Evolutionary conservation across 441 rosid genomes (phyloP).

Genomic region (Eutrema salsugineum): DNA sequence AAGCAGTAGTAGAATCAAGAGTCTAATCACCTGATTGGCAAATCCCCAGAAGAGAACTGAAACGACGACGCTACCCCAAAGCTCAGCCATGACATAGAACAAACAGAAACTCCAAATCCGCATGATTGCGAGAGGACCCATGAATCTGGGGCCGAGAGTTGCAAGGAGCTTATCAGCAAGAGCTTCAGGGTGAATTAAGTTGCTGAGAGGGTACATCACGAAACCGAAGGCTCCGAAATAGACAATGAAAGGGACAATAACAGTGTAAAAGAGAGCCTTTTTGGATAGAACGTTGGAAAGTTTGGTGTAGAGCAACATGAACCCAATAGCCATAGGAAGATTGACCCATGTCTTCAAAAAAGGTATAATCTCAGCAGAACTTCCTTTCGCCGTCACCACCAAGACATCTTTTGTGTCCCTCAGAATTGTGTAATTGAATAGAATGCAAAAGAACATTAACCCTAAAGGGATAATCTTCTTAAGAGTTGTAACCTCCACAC

Average conservation of each 20-base stretch:
- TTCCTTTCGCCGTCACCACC: conserved; percentile 90
- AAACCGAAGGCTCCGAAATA: conserved; percentile 93
- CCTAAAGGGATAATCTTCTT: conserved; percentile 89
- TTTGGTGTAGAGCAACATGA: conserved; percentile 77
- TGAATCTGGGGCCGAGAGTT: conserved; percentile 77
- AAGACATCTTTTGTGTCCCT: conserved; percentile 91
- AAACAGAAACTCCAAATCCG: conserved; percentile 93
- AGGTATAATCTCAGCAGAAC: conserved; percentile 91
- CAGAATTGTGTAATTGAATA: conserved; percentile 86
- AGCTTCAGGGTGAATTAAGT: conserved; percentile 68
- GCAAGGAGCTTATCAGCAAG: conserved; percentile 74
- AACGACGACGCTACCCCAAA: conserved; percentile 94
- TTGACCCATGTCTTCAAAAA: conserved; percentile 94
- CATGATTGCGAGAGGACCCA: conserved; percentile 90
- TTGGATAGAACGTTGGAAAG: conserved; percentile 68
- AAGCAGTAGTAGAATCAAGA: background rate
- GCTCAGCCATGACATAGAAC: conserved; percentile 97
- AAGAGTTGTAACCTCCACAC: conserved; percentile 55
- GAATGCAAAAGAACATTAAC: conserved; percentile 89
- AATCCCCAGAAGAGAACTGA: conserved; percentile 96
- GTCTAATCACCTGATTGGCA: conserved; percentile 74
- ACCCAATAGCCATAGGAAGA: conserved; percentile 93
- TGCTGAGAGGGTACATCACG: conserved; percentile 77
- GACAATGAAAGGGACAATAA: conserved; percentile 80
- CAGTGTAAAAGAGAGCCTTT: conserved; percentile 75